Evolutionary conservation across 495 filamentous ascomycete species (phyloP).

Genomic region (Penicillium paxilli): DNA sequence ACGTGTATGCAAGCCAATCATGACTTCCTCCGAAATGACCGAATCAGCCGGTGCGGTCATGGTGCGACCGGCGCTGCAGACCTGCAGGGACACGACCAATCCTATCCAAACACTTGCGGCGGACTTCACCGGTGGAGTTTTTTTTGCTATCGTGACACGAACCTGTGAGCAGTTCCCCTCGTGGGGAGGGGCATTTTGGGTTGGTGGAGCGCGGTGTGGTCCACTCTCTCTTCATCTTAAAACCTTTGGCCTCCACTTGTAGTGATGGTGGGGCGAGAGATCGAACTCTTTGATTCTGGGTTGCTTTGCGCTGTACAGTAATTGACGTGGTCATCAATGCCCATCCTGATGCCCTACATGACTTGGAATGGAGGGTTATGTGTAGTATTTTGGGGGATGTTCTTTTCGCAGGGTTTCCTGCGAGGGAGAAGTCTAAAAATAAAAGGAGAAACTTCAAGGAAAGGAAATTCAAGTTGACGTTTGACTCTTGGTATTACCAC

Average conservation of each 20-base stretch:
- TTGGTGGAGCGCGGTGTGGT: constrained; percentile 1
- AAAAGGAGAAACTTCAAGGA: too few relatives aligned
- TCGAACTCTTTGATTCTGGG: neutral
- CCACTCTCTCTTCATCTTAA: neutral
- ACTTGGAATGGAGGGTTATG: neutral
- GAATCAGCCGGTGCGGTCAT: constrained; percentile 12
- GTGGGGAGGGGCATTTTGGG: neutral
- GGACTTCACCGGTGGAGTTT: neutral
- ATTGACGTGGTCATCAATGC: neutral
- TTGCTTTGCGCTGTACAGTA: neutral
- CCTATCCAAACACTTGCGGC: neutral
- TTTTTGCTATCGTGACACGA: neutral
- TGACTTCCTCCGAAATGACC: neutral
- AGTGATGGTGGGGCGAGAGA: neutral
- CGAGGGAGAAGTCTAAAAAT: constrained; percentile 2
- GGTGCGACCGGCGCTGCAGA: constrained; percentile 18
- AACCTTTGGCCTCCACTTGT: neutral
- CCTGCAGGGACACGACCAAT: constrained; percentile 12
- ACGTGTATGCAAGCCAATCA: constrained; percentile 14
- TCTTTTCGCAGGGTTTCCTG: neutral
- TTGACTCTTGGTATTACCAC: neutral
- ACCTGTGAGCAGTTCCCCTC: constrained; percentile 1
- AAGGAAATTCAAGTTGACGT: neutral
- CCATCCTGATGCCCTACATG: neutral
- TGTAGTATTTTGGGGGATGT: neutral